phyloP scores from a whole-genome alignment of 805 yeast species.

The Suhomyces faveliae region DNA sequence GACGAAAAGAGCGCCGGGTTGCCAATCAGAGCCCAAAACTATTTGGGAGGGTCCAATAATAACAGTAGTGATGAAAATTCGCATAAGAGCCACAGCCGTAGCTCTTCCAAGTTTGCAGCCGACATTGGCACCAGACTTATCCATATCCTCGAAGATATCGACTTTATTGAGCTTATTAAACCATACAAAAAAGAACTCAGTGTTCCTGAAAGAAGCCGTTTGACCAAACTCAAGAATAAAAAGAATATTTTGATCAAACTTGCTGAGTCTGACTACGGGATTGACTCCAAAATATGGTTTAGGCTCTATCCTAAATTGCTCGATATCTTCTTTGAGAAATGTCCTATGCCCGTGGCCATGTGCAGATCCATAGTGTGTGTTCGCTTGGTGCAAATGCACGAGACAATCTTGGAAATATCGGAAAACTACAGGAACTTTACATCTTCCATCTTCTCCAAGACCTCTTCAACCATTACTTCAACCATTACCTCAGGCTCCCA shows the following conservation, averaged over 20 bases:
- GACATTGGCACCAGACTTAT: slow-evolving; percentile 75
- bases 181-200: slow-evolving; percentile 52
- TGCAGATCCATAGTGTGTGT: slow-evolving; percentile 90
- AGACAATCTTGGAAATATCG: slow-evolving; percentile 57
- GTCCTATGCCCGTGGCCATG: slow-evolving; percentile 92
- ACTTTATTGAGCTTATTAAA: slow-evolving; percentile 61
- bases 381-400: slow-evolving; percentile 81
- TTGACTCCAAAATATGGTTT: slow-evolving; percentile 96
- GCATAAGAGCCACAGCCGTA: slow-evolving; percentile 45
- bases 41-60: background rate
- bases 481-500: background rate
- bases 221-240: slow-evolving; percentile 61
- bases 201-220: slow-evolving; percentile 75
- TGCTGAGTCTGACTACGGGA: slow-evolving; percentile 91
- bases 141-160: slow-evolving; percentile 70
- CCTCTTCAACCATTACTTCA: slow-evolving; percentile 11
- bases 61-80: background rate
- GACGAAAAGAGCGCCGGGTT: slow-evolving; percentile 14
- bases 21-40: background rate
- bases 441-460: slow-evolving; percentile 33
- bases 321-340: slow-evolving; percentile 66
- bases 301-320: slow-evolving; percentile 77
- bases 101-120: slow-evolving; percentile 71
- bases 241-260: slow-evolving; percentile 69
- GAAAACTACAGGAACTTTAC: slow-evolving; percentile 40